Evolutionary conservation across 441 rosid genomes (phyloP).

Genomic region (Adansonia grandidieri): DNA sequence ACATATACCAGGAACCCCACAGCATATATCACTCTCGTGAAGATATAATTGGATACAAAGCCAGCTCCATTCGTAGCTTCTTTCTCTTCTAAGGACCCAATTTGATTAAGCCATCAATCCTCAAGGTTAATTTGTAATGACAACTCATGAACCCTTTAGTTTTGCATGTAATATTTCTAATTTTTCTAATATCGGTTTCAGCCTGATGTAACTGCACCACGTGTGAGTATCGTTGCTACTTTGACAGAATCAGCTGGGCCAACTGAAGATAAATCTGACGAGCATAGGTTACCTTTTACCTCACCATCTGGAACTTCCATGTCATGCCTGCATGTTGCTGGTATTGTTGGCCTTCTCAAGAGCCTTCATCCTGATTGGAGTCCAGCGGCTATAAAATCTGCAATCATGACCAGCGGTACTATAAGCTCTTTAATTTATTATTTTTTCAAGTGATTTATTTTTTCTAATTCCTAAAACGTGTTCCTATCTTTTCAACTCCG

Average conservation of each 20-base stretch:
- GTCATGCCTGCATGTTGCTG: constrained; percentile 67
- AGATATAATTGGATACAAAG: constrained; percentile 43
- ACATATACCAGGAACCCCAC: constrained; percentile 44
- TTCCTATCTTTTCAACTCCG: not conserved
- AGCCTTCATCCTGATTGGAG: constrained; percentile 58
- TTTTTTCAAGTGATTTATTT: not conserved
- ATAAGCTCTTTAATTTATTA: not conserved
- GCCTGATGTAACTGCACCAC: constrained; percentile 72
- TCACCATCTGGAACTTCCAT: constrained; percentile 57
- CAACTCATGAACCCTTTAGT: not conserved
- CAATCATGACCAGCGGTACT: constrained; percentile 60
- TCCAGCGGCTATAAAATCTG: constrained; percentile 58
- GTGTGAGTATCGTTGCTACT: constrained; percentile 60
- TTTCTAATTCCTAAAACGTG: not conserved
- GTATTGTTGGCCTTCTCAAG: constrained; percentile 59
- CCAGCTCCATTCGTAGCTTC: constrained; percentile 44
- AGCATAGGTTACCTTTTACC: constrained; percentile 42
- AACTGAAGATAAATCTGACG: constrained; percentile 27
- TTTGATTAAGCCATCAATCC: constrained; percentile 51
- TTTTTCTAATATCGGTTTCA: constrained; percentile 16
- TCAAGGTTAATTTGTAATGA: constrained; percentile 39
- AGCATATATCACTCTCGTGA: constrained; percentile 44
- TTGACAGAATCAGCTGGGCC: constrained; percentile 34
- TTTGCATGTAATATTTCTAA: not conserved
- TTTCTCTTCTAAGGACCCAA: constrained; percentile 68